Evolutionary conservation across 768 basidiomycete genomes (phyloP), one percentile per base, ranked within the genome.

Genomic region (Suillus spraguei): DNA sequence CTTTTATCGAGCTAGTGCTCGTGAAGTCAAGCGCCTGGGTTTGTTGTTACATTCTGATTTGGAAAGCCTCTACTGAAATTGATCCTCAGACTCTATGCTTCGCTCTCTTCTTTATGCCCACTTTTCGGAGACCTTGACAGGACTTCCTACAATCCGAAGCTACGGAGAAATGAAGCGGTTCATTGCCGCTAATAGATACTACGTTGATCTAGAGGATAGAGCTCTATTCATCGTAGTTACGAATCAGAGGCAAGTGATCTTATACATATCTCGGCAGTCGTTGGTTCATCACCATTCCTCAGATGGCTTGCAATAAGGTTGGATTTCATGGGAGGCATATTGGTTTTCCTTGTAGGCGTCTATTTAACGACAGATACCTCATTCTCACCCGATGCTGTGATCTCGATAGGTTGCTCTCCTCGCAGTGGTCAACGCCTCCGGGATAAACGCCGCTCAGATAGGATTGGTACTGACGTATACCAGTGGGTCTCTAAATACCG

Each of bases 171-270:
- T 83, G 2, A 70, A 77, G 0, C 81, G 88, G 13, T 95, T 92
- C 75, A 74, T 88, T 32, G 72, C 76, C 16, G 84, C 88, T 54
- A 92, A 92, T 70, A 80, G 84, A 67, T 80, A 82, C 49, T 85
- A 84, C 69, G 85, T 90, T 62, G 90, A 93, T 70, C 80, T 91
- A 17, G 90, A 94, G 74, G 87, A 91, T 68, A 81, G 92, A n/a
- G 90, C 90, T 0, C 79, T 90, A 54, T 84, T 84, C 65, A 72
- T 91, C 28, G 86, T 86, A 0, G 81, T 87, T 46, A 84, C 86
- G 5, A 89, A 89, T 66, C 89, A 91, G 75, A 80, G 88, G 78
- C 85, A 70, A 13, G 63, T 56, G 35, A 14, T 13, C 63, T 22
- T 46, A 39, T 33, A 60, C 63, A 47, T 42, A 56, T 42, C n/a